These are phyloP conservation scores for Wallacemonas sp. DNA, from an alignment of 208 protist genomes.

Conservation along the genomic window DNA sequence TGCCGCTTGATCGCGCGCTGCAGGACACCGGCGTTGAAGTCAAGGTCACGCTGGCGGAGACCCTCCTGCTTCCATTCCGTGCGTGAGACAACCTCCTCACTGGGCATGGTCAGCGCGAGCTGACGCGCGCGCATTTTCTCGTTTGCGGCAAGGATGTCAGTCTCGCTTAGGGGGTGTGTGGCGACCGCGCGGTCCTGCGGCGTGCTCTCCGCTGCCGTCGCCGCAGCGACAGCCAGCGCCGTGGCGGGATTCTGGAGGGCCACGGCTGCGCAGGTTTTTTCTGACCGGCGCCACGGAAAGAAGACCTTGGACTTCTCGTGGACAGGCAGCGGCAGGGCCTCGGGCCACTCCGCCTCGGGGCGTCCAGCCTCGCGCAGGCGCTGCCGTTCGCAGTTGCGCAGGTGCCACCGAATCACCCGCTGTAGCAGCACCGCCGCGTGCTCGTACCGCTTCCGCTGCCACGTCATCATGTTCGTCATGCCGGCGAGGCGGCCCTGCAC, in stretches of 20 bases:
- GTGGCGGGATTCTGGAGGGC: constrained; percentile 1
- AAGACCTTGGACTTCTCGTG: constrained; percentile 32
- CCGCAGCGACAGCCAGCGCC: neutral
- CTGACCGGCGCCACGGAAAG: constrained; percentile 64
- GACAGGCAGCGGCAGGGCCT: constrained; percentile 38
- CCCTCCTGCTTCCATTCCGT: constrained; percentile 71
- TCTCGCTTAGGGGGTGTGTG: constrained; percentile 35
- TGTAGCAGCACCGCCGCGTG: constrained; percentile 65
- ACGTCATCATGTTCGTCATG: constrained; percentile 65
- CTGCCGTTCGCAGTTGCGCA: constrained; percentile 23
- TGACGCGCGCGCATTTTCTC: constrained; percentile 36
- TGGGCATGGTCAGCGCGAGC: constrained; percentile 29
- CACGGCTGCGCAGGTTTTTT: neutral
- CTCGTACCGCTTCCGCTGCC: constrained; percentile 73
- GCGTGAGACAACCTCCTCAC: constrained; percentile 43
- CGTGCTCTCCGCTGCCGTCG: neutral
- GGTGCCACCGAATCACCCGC: constrained; percentile 60
- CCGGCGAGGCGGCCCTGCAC: constrained; percentile 24
- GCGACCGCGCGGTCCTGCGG: neutral
- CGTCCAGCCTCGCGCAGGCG: constrained; percentile 11
- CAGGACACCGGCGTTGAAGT: constrained; percentile 83
- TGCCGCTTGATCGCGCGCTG: constrained; percentile 51
- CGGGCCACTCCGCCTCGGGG: constrained; percentile 25
- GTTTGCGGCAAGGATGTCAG: constrained; percentile 59
- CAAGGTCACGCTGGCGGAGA: constrained; percentile 61